phyloP scores from a whole-genome alignment of 1,139 yeast species.

The Magnusiomyces tetraspermus region DNA sequence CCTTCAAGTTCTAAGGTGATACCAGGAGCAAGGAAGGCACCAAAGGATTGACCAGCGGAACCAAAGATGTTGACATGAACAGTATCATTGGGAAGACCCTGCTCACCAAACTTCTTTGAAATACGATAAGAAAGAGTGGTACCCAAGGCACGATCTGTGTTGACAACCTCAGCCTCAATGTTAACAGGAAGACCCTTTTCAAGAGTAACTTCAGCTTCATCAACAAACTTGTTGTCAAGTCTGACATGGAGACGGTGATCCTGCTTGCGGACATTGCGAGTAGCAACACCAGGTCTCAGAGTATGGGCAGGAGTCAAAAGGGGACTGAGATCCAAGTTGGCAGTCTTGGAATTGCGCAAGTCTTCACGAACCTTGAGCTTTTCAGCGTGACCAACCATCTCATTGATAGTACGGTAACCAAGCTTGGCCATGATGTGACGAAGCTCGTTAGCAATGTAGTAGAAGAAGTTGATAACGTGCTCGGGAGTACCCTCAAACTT shows the following conservation, averaged over 20 bases:
- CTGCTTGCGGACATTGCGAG: slow-evolving; percentile 86
- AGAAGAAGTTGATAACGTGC: slow-evolving; percentile 95
- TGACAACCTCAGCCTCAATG: slow-evolving; percentile 83
- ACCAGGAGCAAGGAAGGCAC: slow-evolving; percentile 96
- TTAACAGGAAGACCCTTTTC: slow-evolving; percentile 93
- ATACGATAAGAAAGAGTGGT: slow-evolving; percentile 89
- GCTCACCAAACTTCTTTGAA: slow-evolving; percentile 86
- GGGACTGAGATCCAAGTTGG: slow-evolving; percentile 84
- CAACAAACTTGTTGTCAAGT: slow-evolving; percentile 89
- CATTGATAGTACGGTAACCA: slow-evolving; percentile 92
- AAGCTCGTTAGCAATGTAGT: slow-evolving; percentile 85
- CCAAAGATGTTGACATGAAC: slow-evolving; percentile 87
- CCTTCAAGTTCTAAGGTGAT: slow-evolving; percentile 92
- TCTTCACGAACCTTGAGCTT: slow-evolving; percentile 78
- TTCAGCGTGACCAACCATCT: slow-evolving; percentile 97
- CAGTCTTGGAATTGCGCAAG: slow-evolving; percentile 78
- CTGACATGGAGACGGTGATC: slow-evolving; percentile 90
- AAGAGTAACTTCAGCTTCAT: slow-evolving; percentile 86
- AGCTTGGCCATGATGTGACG: slow-evolving; percentile 87
- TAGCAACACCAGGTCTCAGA: slow-evolving; percentile 96
- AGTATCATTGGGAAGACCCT: slow-evolving; percentile 91
- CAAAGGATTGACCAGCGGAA: slow-evolving; percentile 97
- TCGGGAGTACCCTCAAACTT: slow-evolving; percentile 96
- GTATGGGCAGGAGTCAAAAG: slow-evolving; percentile 94
- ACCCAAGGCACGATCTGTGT: slow-evolving; percentile 95